A percentile compares a stretch with the other conserved stretches of the same genome.
Evolutionary conservation across 2,329 filamentous ascomycete species (phyloP).

Genomic region (Aspergillus brunneoviolaceus): DNA sequence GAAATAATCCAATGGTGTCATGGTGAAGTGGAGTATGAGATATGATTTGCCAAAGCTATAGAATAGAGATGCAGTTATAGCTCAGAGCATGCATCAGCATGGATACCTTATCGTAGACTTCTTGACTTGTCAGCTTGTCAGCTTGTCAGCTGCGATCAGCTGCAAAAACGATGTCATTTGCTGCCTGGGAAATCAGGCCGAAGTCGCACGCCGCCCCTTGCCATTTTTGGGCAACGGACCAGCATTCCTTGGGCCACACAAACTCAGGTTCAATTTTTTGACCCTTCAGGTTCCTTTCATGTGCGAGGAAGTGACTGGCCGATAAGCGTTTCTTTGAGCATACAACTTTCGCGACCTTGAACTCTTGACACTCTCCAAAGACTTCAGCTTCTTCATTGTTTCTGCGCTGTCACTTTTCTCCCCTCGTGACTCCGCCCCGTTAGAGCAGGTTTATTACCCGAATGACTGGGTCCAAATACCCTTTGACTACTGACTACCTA

Average conservation of each 20-base stretch:
- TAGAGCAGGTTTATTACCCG: background rate
- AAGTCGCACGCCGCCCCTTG: constrained; percentile 5
- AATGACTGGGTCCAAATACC: constrained; percentile 1
- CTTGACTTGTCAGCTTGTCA: too few relatives aligned
- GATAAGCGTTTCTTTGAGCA: background rate
- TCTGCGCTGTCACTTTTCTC: background rate
- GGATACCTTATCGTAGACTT: too few relatives aligned
- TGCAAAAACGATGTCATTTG: background rate
- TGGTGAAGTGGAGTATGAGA: background rate
- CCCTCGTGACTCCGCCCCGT: background rate
- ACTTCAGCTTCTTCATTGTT: background rate
- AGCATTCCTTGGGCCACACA: constrained; percentile 5
- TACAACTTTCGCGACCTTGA: too few relatives aligned
- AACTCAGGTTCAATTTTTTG: constrained; percentile 1
- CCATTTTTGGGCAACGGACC: constrained; percentile 4
- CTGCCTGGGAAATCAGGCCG: background rate
- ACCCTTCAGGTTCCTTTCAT: background rate
- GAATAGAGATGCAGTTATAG: too few relatives aligned
- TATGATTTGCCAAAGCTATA: background rate
- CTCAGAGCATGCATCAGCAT: background rate
- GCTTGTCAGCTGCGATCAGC: background rate
- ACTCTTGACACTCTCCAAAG: background rate
- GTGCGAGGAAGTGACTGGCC: background rate
- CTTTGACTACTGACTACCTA: background rate
- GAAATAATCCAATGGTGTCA: background rate